A percentile compares a stretch with the other conserved stretches of the same genome.
Evolutionary conservation across 2,329 filamentous ascomycete species (phyloP).

Genomic region (Karstenula rhodostoma): DNA sequence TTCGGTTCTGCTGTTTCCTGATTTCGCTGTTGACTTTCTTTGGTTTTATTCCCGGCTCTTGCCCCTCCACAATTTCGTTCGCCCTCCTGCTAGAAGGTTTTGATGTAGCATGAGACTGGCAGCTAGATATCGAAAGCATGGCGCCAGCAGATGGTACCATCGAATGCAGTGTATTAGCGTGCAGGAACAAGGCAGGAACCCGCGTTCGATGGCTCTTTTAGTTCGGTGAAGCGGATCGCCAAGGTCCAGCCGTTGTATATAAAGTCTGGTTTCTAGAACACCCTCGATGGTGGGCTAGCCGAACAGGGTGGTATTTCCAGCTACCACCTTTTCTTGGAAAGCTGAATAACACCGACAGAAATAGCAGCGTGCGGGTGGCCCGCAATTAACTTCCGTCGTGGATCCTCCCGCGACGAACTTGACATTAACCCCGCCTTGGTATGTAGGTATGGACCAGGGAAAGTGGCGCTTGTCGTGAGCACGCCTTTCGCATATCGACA

Average conservation of each 20-base stretch:
- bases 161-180: slow-evolving; percentile 16
- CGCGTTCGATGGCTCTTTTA: slow-evolving; percentile 1
- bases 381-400: not conserved
- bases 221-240: not conserved
- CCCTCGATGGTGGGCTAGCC: slow-evolving; percentile 4
- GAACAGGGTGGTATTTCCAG: not conserved
- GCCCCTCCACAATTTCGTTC: slow-evolving; percentile 16
- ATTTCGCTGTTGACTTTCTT: slow-evolving; percentile 48
- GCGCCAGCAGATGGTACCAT: slow-evolving; percentile 27
- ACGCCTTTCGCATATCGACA: slow-evolving; percentile 6
- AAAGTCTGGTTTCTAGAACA: not conserved
- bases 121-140: slow-evolving; percentile 27
- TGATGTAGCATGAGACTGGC: slow-evolving; percentile 18
- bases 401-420: slow-evolving; percentile 11
- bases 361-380: not conserved
- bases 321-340: slow-evolving; percentile 12
- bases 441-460: not conserved
- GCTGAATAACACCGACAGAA: slow-evolving; percentile 12
- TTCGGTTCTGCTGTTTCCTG: slow-evolving; percentile 49
- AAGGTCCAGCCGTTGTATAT: slow-evolving; percentile 13
- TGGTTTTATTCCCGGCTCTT: slow-evolving; percentile 32
- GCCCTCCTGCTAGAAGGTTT: slow-evolving; percentile 20
- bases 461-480: not conserved
- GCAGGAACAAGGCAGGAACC: not conserved
- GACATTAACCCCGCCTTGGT: slow-evolving; percentile 10